A percentile compares a stretch with the other conserved stretches of the same genome.
phyloP scores from a whole-genome alignment of 2,329 filamentous ascomycete genomes.

The Ciborinia camelliae region DNA sequence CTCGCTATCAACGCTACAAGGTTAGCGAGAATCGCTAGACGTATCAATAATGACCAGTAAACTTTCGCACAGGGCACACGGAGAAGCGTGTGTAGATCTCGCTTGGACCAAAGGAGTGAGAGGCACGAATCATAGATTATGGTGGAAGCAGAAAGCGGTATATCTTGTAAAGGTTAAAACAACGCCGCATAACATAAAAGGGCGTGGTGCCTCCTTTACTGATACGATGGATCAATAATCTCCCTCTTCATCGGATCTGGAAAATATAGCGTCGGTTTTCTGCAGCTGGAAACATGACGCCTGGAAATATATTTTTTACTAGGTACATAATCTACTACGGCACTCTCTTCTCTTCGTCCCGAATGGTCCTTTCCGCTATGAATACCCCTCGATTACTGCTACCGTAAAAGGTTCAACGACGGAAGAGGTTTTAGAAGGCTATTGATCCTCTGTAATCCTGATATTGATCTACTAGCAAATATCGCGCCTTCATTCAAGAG shows the following conservation, averaged over 20 bases:
- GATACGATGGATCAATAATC: conserved; percentile 52
- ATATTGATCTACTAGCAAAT: too few relatives aligned
- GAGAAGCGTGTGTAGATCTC: conserved; percentile 30
- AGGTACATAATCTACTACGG: too few relatives aligned
- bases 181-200: conserved; percentile 25
- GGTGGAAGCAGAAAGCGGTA: conserved; percentile 22
- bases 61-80: conserved; percentile 21
- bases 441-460: too few relatives aligned
- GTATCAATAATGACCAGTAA: conserved; percentile 25
- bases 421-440: too few relatives aligned
- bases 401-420: too few relatives aligned
- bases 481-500: too few relatives aligned
- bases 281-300: too few relatives aligned
- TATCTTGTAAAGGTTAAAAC: conserved; percentile 23
- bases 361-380: too few relatives aligned
- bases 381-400: too few relatives aligned
- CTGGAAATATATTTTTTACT: too few relatives aligned
- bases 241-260: conserved; percentile 27
- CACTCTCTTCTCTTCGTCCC: too few relatives aligned
- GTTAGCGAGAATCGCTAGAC: conserved; percentile 19
- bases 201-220: conserved; percentile 54
- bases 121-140: conserved; percentile 30
- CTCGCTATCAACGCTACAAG: conserved; percentile 21
- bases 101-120: conserved; percentile 31
- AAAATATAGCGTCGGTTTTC: too few relatives aligned